Evolutionary conservation across 768 basidiomycete species (phyloP).

Genomic region (Gyrodon lividus): DNA sequence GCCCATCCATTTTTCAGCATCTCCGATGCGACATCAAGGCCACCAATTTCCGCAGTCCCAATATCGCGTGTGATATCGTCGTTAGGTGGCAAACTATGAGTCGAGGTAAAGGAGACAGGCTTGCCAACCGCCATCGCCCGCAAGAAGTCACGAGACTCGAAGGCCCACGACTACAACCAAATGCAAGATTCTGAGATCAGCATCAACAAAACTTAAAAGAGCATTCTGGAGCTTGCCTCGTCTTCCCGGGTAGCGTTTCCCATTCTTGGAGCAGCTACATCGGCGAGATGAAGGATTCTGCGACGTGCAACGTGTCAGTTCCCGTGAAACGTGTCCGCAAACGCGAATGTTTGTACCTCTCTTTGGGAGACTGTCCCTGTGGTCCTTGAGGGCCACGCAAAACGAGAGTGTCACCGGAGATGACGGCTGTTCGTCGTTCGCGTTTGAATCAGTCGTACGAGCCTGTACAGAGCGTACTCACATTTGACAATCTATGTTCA

Average conservation of each 20-base stretch:
- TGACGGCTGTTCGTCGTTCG: slow-evolving; percentile 58
- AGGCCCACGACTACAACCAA: slow-evolving; percentile 73
- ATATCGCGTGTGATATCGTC: slow-evolving; percentile 80
- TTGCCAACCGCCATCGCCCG: slow-evolving; percentile 86
- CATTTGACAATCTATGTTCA: slow-evolving; percentile 57
- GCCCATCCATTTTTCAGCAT: slow-evolving; percentile 91
- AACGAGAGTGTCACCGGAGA: slow-evolving; percentile 88
- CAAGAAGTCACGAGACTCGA: slow-evolving; percentile 90
- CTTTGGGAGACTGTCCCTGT: slow-evolving; percentile 87
- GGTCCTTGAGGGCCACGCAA: slow-evolving; percentile 73
- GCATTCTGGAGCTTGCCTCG: slow-evolving; percentile 54
- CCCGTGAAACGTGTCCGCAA: slow-evolving; percentile 1
- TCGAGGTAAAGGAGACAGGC: slow-evolving; percentile 80
- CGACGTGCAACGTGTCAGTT: slow-evolving; percentile 10
- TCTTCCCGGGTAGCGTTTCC: slow-evolving; percentile 84
- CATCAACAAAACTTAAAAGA: not conserved
- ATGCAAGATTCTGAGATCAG: slow-evolving; percentile 1
- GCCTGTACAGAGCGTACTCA: slow-evolving; percentile 28
- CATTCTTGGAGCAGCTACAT: slow-evolving; percentile 79
- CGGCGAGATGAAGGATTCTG: slow-evolving; percentile 88
- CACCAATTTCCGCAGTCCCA: slow-evolving; percentile 70
- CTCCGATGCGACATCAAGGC: slow-evolving; percentile 70
- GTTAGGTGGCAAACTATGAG: slow-evolving; percentile 74
- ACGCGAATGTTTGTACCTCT: slow-evolving; percentile 53
- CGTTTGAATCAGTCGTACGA: slow-evolving; percentile 20